Base-by-base conservation (phyloP, 331 rosid species). In the Arachis monticola region DNA sequence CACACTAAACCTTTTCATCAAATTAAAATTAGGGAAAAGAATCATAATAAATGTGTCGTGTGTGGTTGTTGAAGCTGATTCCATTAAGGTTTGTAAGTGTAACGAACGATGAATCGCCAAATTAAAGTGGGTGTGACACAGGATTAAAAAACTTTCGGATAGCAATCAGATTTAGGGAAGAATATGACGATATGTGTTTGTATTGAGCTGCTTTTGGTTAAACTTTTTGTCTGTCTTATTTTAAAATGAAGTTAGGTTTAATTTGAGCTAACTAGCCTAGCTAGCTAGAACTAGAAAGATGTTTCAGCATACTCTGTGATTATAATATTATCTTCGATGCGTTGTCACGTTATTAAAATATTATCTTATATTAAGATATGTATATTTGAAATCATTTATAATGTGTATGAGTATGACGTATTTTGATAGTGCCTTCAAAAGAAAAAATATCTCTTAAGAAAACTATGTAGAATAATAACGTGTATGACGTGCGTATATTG, bases 231-330 rank as follows among this genome's bases (percentile, higher is more conserved):
- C 3, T 35, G 50, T 40, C 40, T 64, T 64, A 51, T 62, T 62
- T 62, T 62, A 11, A 50, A 51, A 51, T 27, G 22, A 67, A 60
- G 80, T 74, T 74, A 73, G 72, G 80, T 73, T 73, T 79, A 35
- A 30, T 73, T 73, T 79, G 47, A 30, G 64, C 46, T 60, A 44
- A 7, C 38, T 35, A 35, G 38, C 38, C 38, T 44, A 44, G 6
- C 41, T 58, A 68, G 67, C 83, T 67, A 11, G 41, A n/a, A n/a
- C n/a, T n/a, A n/a, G n/a, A 79, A 73, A 13, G 76, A 12, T 48
- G 52, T 67, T 74, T 74, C 61, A 53, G 2, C 69, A 41, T 72
- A n/a, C 3, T 70, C 59, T 78, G 72, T 78, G 46, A 47, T 72
- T 47, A 17, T 57, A 53, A 53, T 14, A 14, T 41, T 40, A 6